Evolutionary conservation across 352 stramenopile genomes (phyloP), one percentile per base, ranked within the genome.

Genomic region (Phytophthora sojae): DNA sequence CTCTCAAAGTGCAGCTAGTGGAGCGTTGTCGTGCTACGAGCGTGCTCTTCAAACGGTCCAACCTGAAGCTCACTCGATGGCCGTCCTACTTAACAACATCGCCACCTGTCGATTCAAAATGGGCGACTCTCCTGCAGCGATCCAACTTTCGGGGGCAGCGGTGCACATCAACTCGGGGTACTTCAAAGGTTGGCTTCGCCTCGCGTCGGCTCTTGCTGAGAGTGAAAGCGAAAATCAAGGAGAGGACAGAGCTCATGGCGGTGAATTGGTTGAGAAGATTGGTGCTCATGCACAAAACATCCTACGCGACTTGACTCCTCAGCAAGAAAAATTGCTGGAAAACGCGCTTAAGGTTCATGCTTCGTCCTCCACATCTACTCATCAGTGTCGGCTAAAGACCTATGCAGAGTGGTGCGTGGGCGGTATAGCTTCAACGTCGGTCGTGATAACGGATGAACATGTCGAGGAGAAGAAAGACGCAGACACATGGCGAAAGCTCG

Each of bases 31-130:
- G 4, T 78, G 71, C 21, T 75, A 75, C 47, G 61, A 75, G 14
- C 56, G 57, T 0, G 66, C 71, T n/a, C 29, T 78, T 3, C 3
- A 68, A 53, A 6, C 14, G 3, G 60, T 51, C 7, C n/a, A 69
- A 59, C 8, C 55, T 21, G 45, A 76, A n/a, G 1, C 66, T 32
- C 23, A 26, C 35, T 23, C 37, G 6, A 52, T 73, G 12, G 72
- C 57, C 2, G 32, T 79, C 42, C 25, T 79, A 45, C 58, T 76
- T 0, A 65, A 51, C 47, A 76, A 79, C 49, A 35, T 79, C 4
- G 62, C 72, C 0, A 63, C 60, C 0, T 79, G 72, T 29, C 63
- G 62, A 17, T 73, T 67, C 47, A 63, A 75, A 37, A 39, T 32
- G 35, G 49, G 50, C 9, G 67, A 79, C 44, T 75, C 62, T 3